These are phyloP conservation scores for Entomortierella chlamydospora DNA, from an alignment of 192 early-diverging fungal genomes.

Conservation along the genomic window DNA sequence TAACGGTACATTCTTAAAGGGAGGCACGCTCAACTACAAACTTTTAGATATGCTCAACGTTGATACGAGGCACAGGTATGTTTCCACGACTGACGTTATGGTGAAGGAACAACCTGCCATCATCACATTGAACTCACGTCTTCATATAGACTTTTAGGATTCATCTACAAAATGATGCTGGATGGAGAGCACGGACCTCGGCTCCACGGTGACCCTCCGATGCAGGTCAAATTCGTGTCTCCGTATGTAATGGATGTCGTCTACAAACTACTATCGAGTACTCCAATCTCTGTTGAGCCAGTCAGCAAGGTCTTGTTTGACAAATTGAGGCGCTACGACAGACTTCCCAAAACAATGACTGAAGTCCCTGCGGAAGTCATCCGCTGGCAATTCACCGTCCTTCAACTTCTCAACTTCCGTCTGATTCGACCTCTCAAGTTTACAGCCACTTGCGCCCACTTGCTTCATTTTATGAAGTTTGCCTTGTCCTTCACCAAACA, in stretches of 20 bases:
- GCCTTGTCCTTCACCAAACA: conserved; percentile 72
- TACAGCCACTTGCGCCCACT: conserved; percentile 69
- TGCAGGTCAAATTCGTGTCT: conserved; percentile 71
- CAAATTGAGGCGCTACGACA: conserved; percentile 76
- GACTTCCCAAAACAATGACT: conserved; percentile 61
- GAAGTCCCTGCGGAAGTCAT: conserved; percentile 52
- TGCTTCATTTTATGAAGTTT: conserved; percentile 77
- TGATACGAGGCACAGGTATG: conserved; percentile 71
- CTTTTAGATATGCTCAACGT: conserved; percentile 79
- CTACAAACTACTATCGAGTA: conserved; percentile 79
- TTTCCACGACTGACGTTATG: background rate
- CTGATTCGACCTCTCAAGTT: conserved; percentile 80
- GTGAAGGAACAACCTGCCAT: too few relatives aligned
- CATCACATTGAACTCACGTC: too few relatives aligned
- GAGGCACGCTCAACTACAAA: conserved; percentile 72
- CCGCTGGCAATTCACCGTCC: conserved; percentile 79
- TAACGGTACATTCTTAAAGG: conserved; percentile 66
- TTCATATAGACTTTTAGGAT: conserved; percentile 33
- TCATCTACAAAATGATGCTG: conserved; percentile 82
- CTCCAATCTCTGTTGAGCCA: conserved; percentile 76
- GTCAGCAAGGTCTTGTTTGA: conserved; percentile 81
- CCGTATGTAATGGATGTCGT: conserved; percentile 82
- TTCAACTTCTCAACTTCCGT: conserved; percentile 80
- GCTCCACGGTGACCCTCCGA: conserved; percentile 64
- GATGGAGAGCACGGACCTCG: conserved; percentile 69